These are phyloP conservation scores for Platanthera guangdongensis DNA, from an alignment of 106 monocot genomes.

Conservation along the genomic window DNA sequence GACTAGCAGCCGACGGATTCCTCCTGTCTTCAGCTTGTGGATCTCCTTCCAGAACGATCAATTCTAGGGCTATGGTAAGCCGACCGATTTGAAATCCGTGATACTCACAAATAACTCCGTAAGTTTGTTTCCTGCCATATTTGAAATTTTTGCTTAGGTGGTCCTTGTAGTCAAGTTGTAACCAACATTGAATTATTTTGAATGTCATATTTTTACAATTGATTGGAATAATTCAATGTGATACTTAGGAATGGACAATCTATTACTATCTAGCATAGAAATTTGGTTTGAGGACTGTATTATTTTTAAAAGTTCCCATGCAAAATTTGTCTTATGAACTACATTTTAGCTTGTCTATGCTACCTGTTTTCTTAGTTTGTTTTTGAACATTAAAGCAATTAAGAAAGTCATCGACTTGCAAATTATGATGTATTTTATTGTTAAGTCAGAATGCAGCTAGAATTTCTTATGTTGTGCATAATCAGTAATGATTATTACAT, in stretches of 20 bases:
- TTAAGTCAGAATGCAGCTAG: not conserved
- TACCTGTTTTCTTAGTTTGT: no score
- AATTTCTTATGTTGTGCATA: not conserved
- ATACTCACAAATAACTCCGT: slow-evolving; percentile 52
- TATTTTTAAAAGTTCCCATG: not conserved
- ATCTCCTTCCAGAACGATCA: no score
- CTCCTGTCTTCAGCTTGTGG: no score
- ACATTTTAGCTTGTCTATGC: no score
- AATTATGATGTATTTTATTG: not conserved
- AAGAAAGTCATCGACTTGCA: not conserved
- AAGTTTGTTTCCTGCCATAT: slow-evolving; percentile 12
- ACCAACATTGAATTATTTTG: not conserved
- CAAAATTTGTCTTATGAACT: not conserved
- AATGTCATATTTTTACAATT: not conserved
- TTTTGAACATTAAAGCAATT: no score
- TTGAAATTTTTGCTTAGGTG: not conserved
- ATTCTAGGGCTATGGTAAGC: no score
- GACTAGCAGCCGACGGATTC: no score
- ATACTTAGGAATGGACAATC: not conserved
- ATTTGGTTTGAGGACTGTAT: not conserved
- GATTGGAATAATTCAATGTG: not conserved
- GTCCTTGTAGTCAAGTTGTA: not conserved
- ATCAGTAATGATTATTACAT: not conserved
- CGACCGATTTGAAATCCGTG: slow-evolving; percentile 18
- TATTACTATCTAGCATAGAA: not conserved